phyloP scores from a whole-genome alignment of 2,329 filamentous ascomycete species.

The Pochonia chlamydosporia region DNA sequence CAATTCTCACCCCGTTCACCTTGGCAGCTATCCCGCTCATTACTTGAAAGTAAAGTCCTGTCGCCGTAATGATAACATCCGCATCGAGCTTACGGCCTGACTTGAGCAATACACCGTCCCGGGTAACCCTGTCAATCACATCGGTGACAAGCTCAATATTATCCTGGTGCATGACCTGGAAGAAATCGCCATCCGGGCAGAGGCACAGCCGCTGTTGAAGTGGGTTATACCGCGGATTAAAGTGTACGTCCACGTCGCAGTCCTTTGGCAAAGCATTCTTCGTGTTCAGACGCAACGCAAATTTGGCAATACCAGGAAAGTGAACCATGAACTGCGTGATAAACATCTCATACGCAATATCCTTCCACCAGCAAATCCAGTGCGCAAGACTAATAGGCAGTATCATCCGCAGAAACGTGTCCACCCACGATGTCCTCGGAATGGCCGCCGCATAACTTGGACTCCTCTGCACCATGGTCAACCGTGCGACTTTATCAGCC shows the following conservation, averaged over 20 bases:
- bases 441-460: conserved; percentile 64
- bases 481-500: conserved; percentile 54
- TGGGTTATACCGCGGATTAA: conserved; percentile 58
- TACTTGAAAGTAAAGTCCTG: conserved; percentile 56
- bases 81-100: conserved; percentile 47
- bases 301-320: conserved; percentile 18
- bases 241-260: conserved; percentile 54
- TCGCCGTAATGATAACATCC: conserved; percentile 66
- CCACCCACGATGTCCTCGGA: conserved; percentile 31
- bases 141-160: conserved; percentile 46
- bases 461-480: conserved; percentile 78
- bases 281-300: conserved; percentile 35
- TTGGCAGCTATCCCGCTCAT: conserved; percentile 45
- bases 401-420: conserved; percentile 31
- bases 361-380: conserved; percentile 42
- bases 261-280: conserved; percentile 45
- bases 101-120: conserved; percentile 39
- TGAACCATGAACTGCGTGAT: conserved; percentile 26
- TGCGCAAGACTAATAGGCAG: conserved; percentile 43
- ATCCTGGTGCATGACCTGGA: conserved; percentile 36
- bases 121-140: conserved; percentile 43
- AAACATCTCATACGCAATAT: conserved; percentile 39
- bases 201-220: conserved; percentile 74
- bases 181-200: conserved; percentile 53
- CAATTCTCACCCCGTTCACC: conserved; percentile 48